Conservation (phyloP, 495 filamentous ascomycete species). For the Penicillium atrosanguineum region DNA sequence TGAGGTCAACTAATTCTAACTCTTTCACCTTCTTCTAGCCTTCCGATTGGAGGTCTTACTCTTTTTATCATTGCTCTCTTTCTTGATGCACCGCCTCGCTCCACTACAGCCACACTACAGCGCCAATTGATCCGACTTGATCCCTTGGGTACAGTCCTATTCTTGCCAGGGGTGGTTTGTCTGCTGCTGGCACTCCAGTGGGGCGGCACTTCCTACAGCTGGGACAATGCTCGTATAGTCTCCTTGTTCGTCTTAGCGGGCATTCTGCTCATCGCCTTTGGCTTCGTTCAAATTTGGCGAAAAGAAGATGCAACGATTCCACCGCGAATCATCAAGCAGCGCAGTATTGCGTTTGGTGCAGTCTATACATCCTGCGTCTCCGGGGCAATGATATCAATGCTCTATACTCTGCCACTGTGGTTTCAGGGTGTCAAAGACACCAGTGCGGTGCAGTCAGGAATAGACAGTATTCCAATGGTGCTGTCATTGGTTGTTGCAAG, state of each 20-base stretch:
- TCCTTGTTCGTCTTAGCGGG: slow-evolving; percentile 49
- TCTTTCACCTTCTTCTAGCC: slow-evolving; percentile 6
- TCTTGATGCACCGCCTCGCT: slow-evolving; percentile 32
- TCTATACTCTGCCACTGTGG: slow-evolving; percentile 71
- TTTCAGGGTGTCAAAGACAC: slow-evolving; percentile 61
- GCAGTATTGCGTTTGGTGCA: slow-evolving; percentile 51
- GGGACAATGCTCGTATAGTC: slow-evolving; percentile 52
- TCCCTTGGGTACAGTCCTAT: slow-evolving; percentile 44
- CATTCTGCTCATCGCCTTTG: slow-evolving; percentile 43
- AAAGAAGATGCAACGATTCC: slow-evolving; percentile 51
- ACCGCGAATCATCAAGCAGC: slow-evolving; percentile 53
- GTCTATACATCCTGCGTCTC: slow-evolving; percentile 26
- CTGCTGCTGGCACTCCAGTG: slow-evolving; percentile 60
- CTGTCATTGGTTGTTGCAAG: slow-evolving; percentile 42
- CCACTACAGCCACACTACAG: slow-evolving; percentile 16
- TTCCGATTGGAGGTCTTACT: slow-evolving; percentile 56
- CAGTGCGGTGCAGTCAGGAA: slow-evolving; percentile 32
- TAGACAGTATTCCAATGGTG: slow-evolving; percentile 42
- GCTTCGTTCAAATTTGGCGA: slow-evolving; percentile 44
- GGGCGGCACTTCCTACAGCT: slow-evolving; percentile 57
- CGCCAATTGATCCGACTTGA: slow-evolving; percentile 49
- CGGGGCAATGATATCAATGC: slow-evolving; percentile 30
- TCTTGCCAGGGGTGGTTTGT: slow-evolving; percentile 50
- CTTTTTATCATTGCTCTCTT: slow-evolving; percentile 47
- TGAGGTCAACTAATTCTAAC: not conserved